These are phyloP conservation scores for Panicum hallii DNA, from an alignment of 202 grass and related monocot genomes.

Conservation along the genomic window DNA sequence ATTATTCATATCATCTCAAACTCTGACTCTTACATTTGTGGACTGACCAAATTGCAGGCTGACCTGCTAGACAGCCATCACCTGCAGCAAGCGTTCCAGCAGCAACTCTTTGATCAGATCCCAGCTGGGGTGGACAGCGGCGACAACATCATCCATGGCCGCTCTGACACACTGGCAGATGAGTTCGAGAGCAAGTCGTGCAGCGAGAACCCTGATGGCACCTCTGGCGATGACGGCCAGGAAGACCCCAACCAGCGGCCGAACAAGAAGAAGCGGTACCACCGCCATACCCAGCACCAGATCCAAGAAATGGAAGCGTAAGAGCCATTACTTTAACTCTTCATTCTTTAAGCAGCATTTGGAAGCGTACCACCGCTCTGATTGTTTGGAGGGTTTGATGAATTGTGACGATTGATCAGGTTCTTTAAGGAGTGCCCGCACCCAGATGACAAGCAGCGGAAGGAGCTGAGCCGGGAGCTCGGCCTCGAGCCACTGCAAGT, in stretches of 20 bases:
- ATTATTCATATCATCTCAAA: constrained; percentile 1
- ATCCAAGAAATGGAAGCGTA: constrained; percentile 98
- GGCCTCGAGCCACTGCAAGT: constrained; percentile 76
- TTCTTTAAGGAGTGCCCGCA: constrained; percentile 96
- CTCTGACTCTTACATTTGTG: background rate
- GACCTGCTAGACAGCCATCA: constrained; percentile 84
- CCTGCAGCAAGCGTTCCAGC: constrained; percentile 71
- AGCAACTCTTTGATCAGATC: constrained; percentile 71
- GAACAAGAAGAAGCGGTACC: constrained; percentile 95
- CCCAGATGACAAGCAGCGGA: constrained; percentile 88
- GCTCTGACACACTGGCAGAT: constrained; percentile 42
- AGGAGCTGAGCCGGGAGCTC: constrained; percentile 87
- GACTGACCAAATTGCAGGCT: constrained; percentile 49
- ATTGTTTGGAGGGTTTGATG: constrained; percentile 2
- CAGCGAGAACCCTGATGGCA: constrained; percentile 86
- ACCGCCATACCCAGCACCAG: constrained; percentile 93
- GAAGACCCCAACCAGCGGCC: constrained; percentile 82
- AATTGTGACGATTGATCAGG: constrained; percentile 47
- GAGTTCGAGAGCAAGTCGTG: constrained; percentile 93
- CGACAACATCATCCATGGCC: constrained; percentile 67
- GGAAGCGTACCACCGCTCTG: background rate
- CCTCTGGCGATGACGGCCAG: constrained; percentile 52
- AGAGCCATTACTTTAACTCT: background rate
- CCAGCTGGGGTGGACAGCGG: constrained; percentile 60
- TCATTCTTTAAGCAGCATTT: background rate